Evolutionary conservation across 768 basidiomycete species (phyloP).

Genomic region (Auricularia heimuer): DNA sequence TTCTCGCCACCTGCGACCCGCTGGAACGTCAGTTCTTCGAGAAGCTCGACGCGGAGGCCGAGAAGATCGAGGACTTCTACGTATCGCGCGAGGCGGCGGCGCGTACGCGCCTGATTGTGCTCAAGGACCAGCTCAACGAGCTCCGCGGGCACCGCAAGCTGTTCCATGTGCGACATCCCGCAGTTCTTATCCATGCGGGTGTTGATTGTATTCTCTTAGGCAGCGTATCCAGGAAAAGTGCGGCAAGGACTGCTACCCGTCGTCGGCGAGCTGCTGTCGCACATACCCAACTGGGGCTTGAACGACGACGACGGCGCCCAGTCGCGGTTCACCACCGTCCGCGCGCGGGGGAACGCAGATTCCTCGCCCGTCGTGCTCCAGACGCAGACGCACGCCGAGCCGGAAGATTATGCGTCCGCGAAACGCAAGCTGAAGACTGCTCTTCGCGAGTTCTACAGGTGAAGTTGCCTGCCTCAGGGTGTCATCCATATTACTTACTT

Average conservation of each 20-base stretch:
- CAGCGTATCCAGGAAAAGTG: background rate
- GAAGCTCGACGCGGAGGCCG: slow-evolving; percentile 65
- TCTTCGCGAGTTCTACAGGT: slow-evolving; percentile 76
- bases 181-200: background rate
- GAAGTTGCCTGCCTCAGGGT: background rate
- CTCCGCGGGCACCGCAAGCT: slow-evolving; percentile 57
- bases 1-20: slow-evolving; percentile 23
- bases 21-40: slow-evolving; percentile 66
- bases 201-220: background rate
- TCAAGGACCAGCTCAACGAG: slow-evolving; percentile 66
- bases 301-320: too few relatives aligned
- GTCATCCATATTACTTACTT: background rate
- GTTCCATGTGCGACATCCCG: slow-evolving; percentile 30
- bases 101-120: slow-evolving; percentile 21
- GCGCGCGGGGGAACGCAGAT: background rate
- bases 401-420: slow-evolving; percentile 76
- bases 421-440: slow-evolving; percentile 80
- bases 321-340: background rate
- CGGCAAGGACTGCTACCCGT: slow-evolving; percentile 4
- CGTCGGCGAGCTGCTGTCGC: background rate
- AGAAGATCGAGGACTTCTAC: slow-evolving; percentile 83
- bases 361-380: background rate
- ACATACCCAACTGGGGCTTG: background rate
- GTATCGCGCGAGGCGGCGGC: slow-evolving; percentile 51
- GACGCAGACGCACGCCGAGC: slow-evolving; percentile 31